Evolutionary conservation across 2,329 filamentous ascomycete genomes (phyloP).

Genomic region (Erysiphe neolycopersici): DNA sequence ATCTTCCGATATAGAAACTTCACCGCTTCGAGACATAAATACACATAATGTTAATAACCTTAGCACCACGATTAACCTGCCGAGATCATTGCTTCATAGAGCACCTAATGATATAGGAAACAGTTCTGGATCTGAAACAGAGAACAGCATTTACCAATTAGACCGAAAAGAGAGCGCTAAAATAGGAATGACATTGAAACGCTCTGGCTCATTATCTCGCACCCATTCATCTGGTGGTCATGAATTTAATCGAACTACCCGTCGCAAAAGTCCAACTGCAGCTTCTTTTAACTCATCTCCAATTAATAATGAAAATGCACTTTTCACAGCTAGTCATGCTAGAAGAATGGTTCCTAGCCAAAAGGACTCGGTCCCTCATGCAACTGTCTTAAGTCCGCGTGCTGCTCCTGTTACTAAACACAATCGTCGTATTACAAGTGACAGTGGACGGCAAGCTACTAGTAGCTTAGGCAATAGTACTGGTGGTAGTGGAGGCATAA

Average conservation of each 20-base stretch:
- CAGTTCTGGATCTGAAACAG: conserved; percentile 13
- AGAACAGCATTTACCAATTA: conserved; percentile 9
- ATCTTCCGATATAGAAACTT: conserved; percentile 18
- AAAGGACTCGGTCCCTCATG: conserved; percentile 26
- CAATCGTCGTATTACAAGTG: conserved; percentile 11
- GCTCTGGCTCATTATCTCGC: conserved; percentile 10
- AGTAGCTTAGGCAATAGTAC: conserved; percentile 6
- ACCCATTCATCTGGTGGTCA: conserved; percentile 5
- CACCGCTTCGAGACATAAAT: conserved; percentile 26
- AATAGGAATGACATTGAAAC: conserved; percentile 12
- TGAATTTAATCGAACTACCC: conserved; percentile 7
- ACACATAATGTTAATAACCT: conserved; percentile 22
- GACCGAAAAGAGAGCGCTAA: conserved; percentile 10
- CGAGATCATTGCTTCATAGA: conserved; percentile 8
- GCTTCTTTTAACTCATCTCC: conserved; percentile 21
- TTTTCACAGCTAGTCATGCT: conserved; percentile 39
- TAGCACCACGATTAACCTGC: conserved; percentile 15
- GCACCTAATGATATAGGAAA: conserved; percentile 13
- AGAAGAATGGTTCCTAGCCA: conserved; percentile 38
- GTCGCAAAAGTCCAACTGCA: conserved; percentile 15
- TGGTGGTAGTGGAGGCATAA: conserved; percentile 1
- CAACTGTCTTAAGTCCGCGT: conserved; percentile 33
- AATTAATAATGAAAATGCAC: conserved; percentile 28
- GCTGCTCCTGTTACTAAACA: conserved; percentile 29
- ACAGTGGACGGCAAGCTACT: conserved; percentile 6